Base-by-base conservation (phyloP, 1,284 basidiomycete species). In the Cryptococcus floricola region DNA sequence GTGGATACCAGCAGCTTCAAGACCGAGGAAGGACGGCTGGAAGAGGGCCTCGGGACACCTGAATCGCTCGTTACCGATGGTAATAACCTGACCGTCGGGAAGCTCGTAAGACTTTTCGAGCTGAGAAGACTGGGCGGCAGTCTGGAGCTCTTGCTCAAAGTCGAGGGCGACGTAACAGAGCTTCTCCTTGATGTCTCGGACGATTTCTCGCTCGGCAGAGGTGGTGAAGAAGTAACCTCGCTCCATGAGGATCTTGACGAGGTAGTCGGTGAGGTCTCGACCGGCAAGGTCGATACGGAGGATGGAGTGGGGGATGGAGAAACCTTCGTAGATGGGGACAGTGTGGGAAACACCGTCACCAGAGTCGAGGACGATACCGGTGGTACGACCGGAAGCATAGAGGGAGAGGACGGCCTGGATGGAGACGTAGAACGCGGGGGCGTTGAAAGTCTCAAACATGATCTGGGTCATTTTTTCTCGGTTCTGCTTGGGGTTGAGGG, bases 131-230 rank as follows among this genome's bases (percentile, higher is more conserved):
- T 92, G 89, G 62, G 89, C 87, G 45, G 92, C 91, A 44, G 89
- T 93, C 81, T 91, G 88, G 69, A 96, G 83, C 81, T 96, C 93
- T 80, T 96, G 89, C 80, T 95, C 91, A 74, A 95, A 96, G 82
- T 96, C 93, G 67, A 95, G 85, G 41, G 93, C 93, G 70, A 96
- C 91, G 79, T 96, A 96, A 82, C 92, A 95, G 50, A 96, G 86
- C 83, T 94, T 95, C 84, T 96, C 93, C 84, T 96, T 96, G 84
- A 96, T 94, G 79, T 96, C 93, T 71, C 93, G 86, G 72, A 96
- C 93, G 62, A 96, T 92, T 85, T 95, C 92, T 75, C 88, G 86
- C 82, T 94, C 91, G 59, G 91, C 91, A 19, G 89, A 88, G 67
- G 88, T 96, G 71, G 89, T 92, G 86, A 96, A 95, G 57, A 86